Conservation (phyloP, 208 protist genomes). For the Trichomonas tenax region DNA sequence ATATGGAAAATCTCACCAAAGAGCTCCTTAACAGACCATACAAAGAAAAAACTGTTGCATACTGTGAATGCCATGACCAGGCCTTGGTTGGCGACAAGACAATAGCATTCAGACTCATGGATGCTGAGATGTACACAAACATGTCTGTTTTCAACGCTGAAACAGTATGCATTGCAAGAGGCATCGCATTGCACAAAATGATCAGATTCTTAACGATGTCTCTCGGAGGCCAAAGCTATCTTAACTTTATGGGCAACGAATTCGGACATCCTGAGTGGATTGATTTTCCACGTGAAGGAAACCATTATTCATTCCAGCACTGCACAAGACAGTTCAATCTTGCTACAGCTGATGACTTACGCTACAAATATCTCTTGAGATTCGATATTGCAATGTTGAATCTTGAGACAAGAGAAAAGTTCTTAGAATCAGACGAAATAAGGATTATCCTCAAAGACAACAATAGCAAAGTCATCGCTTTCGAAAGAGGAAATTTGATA, state of each 20-base stretch:
- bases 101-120: conserved; percentile 70
- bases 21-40: conserved; percentile 55
- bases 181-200: conserved; percentile 29
- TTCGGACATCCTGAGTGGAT: conserved; percentile 81
- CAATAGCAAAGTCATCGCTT: background rate
- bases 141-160: background rate
- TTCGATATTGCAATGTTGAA: conserved; percentile 56
- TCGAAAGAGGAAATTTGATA: conserved; percentile 9
- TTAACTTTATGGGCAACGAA: conserved; percentile 70
- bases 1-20: conserved; percentile 52
- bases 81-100: conserved; percentile 75
- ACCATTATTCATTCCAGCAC: conserved; percentile 54
- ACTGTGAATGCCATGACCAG: conserved; percentile 70
- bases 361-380: conserved; percentile 50
- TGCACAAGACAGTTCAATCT: conserved; percentile 61
- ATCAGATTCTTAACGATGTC: conserved; percentile 54
- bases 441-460: background rate
- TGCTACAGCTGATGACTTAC: conserved; percentile 44
- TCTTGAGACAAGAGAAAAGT: conserved; percentile 30
- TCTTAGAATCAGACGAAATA: background rate
- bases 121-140: conserved; percentile 52
- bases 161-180: background rate
- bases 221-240: conserved; percentile 53
- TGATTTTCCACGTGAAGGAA: conserved; percentile 67
- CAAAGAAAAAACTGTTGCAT: conserved; percentile 58